Percentiles rank a stretch among this genome's conserved stretches.
phyloP scores from a whole-genome alignment of 2,329 filamentous ascomycete species.

The Didymella pinodella region DNA sequence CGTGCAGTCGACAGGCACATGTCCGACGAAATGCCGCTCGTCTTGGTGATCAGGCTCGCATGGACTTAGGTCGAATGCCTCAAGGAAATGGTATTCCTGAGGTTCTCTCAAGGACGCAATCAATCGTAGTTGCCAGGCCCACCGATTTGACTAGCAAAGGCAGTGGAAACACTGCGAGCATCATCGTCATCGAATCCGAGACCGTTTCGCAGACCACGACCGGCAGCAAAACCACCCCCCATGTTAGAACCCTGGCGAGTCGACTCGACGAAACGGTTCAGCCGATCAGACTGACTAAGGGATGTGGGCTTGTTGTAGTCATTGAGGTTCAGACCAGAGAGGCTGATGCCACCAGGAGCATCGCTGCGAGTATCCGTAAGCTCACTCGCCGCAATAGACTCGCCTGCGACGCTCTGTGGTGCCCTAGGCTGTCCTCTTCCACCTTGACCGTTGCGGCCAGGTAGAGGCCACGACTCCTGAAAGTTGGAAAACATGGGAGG shows the following conservation, averaged over 20 bases:
- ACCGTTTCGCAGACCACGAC: slow-evolving; percentile 51
- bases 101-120: slow-evolving; percentile 39
- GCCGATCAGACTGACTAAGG: slow-evolving; percentile 83
- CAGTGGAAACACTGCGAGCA: slow-evolving; percentile 93
- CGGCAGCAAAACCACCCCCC: slow-evolving; percentile 49
- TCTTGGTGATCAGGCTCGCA: slow-evolving; percentile 1
- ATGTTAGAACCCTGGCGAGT: slow-evolving; percentile 68
- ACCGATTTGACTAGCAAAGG: slow-evolving; percentile 94
- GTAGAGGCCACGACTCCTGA: slow-evolving; percentile 88
- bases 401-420: slow-evolving; percentile 82
- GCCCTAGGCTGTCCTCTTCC: slow-evolving; percentile 70
- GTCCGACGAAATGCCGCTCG: slow-evolving; percentile 4
- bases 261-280: slow-evolving; percentile 93
- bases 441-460: slow-evolving; percentile 71
- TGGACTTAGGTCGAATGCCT: slow-evolving; percentile 11
- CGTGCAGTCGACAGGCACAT: background rate
- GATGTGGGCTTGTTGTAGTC: slow-evolving; percentile 75
- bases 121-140: slow-evolving; percentile 68
- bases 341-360: slow-evolving; percentile 85
- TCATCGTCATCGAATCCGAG: slow-evolving; percentile 79
- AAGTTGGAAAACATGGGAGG: slow-evolving; percentile 97
- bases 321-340: slow-evolving; percentile 81
- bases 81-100: slow-evolving; percentile 13
- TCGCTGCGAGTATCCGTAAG: slow-evolving; percentile 82
- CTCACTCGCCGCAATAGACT: slow-evolving; percentile 91